Base-by-base conservation (phyloP, 2,329 filamentous ascomycete species). In the Fusarium vanettenii region DNA sequence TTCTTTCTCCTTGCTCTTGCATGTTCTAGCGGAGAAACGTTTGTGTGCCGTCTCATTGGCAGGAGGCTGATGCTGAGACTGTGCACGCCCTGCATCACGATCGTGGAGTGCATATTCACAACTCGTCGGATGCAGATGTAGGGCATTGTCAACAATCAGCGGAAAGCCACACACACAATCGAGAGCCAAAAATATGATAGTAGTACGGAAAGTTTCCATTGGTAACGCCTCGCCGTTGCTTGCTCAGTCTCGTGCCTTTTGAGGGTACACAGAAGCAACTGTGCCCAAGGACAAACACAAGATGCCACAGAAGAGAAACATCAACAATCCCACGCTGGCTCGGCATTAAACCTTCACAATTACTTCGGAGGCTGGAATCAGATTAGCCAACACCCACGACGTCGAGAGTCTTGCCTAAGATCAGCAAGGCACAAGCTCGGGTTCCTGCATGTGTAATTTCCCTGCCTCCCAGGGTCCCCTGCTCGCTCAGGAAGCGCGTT, bases 381-480 rank as follows among this genome's bases (percentile, higher is more conserved):
- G 45, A 35, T 59, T 57, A 22, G 9, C 35, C 35, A 57, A 13
- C 14, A 37, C 20, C n/a, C 11, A 41, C 18, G 29, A 65, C 33
- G 67, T 55, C 56, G 20, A 41, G 13, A 25, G 31, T 57, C 55
- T 37, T 70, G 64, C 69, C 50, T 60, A 70, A 33, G 39, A 65
- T 68, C 56, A 55, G 55, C 67, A 70, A 52, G 55, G 63, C 45
- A 52, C 60, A 43, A 71, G 45, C 55, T 69, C 66, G 57, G 71
- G 75, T 78, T 73, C 71, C 77, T 75, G 69, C 77, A 79, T 35
- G 55, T 70, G 75, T 69, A 79, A 79, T 79, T 78, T 78, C 77
- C 77, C 67, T 71, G 14, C 61, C 64, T 56, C 56, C 75, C 76
- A 69, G 60, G 69, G 67, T 66, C 66, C 76, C 76, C 64, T 78